A percentile compares a stretch with the other conserved stretches of the same genome.
Evolutionary conservation across 768 basidiomycete species (phyloP).

Genomic region (Saitozyma podzolica): DNA sequence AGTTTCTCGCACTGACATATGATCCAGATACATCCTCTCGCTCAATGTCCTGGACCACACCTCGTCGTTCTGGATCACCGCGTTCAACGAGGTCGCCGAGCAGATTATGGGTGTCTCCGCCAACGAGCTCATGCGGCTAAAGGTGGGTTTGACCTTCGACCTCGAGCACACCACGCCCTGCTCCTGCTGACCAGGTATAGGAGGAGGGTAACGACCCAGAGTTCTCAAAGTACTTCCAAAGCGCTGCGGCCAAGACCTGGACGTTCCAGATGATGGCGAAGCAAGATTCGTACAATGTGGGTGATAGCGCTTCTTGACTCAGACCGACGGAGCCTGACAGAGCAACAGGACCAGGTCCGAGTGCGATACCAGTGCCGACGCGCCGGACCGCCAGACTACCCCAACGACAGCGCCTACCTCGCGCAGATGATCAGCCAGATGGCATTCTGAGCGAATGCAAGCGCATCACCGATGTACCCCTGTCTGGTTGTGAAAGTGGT

Average conservation of each 20-base stretch:
- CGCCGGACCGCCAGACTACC: slow-evolving; percentile 67
- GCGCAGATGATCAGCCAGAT: slow-evolving; percentile 60
- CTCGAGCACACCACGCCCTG: neutral
- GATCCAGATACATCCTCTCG: slow-evolving; percentile 64
- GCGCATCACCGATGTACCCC: too few relatives aligned
- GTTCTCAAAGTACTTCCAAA: slow-evolving; percentile 64
- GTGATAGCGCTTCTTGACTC: slow-evolving; percentile 39
- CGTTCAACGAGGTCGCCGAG: slow-evolving; percentile 88
- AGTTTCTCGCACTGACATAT: slow-evolving; percentile 36
- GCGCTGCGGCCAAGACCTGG: slow-evolving; percentile 68
- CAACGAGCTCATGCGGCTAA: slow-evolving; percentile 72
- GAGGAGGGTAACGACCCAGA: slow-evolving; percentile 65
- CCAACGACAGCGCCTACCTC: slow-evolving; percentile 63
- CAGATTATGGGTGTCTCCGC: slow-evolving; percentile 74
- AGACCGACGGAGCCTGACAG: slow-evolving; percentile 3
- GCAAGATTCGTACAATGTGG: slow-evolving; percentile 70
- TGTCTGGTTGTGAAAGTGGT: too few relatives aligned
- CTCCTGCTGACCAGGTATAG: slow-evolving; percentile 14
- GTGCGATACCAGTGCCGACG: slow-evolving; percentile 78
- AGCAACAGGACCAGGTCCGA: slow-evolving; percentile 69
- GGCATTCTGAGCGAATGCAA: neutral
- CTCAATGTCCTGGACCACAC: slow-evolving; percentile 88
- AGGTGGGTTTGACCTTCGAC: slow-evolving; percentile 55
- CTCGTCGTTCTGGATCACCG: slow-evolving; percentile 86
- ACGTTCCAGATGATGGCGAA: slow-evolving; percentile 85